phyloP scores from a whole-genome alignment of 225 moss, liverwort and hornwort species.

The Neckera pumila region DNA sequence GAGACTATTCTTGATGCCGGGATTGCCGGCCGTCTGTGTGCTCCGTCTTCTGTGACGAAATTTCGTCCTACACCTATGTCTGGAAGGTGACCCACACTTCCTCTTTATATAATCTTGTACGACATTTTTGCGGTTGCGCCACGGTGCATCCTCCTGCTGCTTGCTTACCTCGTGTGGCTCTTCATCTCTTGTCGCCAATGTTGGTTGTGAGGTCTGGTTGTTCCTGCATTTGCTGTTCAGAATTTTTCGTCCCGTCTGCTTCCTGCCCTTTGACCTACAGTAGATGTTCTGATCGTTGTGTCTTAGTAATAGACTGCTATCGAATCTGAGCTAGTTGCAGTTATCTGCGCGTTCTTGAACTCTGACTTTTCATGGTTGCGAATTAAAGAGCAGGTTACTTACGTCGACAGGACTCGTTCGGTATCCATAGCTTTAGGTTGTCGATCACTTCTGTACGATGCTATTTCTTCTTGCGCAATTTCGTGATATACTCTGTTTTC shows the following conservation, averaged over 20 bases:
- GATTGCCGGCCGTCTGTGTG: neutral
- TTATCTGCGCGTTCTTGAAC: neutral
- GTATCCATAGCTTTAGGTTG: neutral
- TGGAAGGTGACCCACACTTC: neutral
- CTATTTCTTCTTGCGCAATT: neutral
- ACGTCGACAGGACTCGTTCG: neutral
- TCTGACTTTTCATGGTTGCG: neutral
- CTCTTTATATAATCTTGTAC: neutral
- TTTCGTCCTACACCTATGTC: neutral
- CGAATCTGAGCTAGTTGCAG: neutral
- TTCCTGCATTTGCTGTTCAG: neutral
- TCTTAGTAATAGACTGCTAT: neutral
- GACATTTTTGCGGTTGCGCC: neutral
- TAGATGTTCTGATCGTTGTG: neutral
- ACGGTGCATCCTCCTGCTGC: neutral
- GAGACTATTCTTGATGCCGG: neutral
- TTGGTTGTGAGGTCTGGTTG: neutral
- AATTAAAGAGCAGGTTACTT: neutral
- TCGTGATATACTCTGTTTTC: neutral
- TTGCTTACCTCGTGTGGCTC: neutral
- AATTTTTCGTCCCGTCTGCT: neutral
- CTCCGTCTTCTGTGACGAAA: neutral
- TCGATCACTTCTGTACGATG: neutral
- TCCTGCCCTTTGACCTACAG: neutral
- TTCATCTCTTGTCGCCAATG: neutral